These are phyloP conservation scores for Pythium volutum DNA, from an alignment of 352 stramenopile genomes.

Conservation along the genomic window DNA sequence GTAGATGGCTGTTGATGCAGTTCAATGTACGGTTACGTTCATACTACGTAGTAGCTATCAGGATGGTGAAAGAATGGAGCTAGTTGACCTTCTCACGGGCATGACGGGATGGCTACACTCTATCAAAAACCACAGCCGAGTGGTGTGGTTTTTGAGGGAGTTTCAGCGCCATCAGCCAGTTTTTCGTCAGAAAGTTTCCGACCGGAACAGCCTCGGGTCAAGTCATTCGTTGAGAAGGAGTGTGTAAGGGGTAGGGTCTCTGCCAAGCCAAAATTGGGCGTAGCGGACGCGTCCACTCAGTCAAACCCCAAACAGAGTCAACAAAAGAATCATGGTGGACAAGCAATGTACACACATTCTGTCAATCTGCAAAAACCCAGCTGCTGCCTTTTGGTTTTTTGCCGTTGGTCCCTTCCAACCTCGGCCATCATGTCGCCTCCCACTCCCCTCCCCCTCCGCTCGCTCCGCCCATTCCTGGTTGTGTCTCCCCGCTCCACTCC, in stretches of 20 bases:
- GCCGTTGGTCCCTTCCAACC: constrained; percentile 1
- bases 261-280: not conserved
- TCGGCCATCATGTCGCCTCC: not conserved
- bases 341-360: constrained; percentile 3
- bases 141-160: constrained; percentile 1
- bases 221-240: constrained; percentile 4
- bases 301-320: not conserved
- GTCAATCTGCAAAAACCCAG: constrained; percentile 18
- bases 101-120: constrained; percentile 4
- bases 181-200: not conserved
- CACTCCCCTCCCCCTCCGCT: constrained; percentile 8
- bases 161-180: not conserved
- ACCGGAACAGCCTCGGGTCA: not conserved
- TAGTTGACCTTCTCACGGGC: too few relatives aligned
- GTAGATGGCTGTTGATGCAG: constrained; percentile 7
- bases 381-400: constrained; percentile 9
- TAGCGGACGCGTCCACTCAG: constrained; percentile 17
- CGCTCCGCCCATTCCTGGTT: not conserved
- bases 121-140: constrained; percentile 8
- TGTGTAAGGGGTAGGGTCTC: constrained; percentile 13
- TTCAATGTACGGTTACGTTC: too few relatives aligned
- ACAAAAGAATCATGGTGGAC: constrained; percentile 9
- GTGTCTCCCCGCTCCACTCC: constrained; percentile 3
- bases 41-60: too few relatives aligned
- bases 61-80: too few relatives aligned